Conservation (phyloP, 225 moss, liverwort and hornwort species). For the Asterella californica region DNA sequence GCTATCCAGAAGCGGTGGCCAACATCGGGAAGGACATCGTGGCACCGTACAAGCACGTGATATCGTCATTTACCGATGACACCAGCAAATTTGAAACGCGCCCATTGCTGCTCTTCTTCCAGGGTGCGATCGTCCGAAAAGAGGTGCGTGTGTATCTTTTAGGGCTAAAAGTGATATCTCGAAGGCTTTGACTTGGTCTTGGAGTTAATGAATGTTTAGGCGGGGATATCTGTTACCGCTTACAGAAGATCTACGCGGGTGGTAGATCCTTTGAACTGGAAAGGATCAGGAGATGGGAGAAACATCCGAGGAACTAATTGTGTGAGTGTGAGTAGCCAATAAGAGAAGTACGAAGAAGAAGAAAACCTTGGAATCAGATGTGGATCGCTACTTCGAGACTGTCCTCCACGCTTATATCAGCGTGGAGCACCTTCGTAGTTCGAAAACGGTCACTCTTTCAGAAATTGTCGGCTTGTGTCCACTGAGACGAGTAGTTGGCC, state of each 20-base stretch:
- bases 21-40: conserved; percentile 53
- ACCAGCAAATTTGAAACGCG: conserved; percentile 34
- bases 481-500: not conserved
- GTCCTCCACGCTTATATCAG: too few species aligned
- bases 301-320: not conserved
- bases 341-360: not conserved
- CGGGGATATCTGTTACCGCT: not conserved
- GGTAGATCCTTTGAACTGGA: too few species aligned
- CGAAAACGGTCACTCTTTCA: too few species aligned
- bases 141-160: conserved; percentile 20
- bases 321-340: not conserved
- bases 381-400: not conserved
- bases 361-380: not conserved
- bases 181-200: not conserved
- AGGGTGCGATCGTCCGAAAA: conserved; percentile 58
- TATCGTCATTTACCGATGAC: conserved; percentile 26
- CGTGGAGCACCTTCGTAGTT: not conserved
- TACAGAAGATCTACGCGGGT: not conserved
- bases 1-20: conserved; percentile 35
- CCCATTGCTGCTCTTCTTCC: conserved; percentile 57
- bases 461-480: not conserved
- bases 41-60: conserved; percentile 60
- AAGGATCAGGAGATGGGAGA: too few species aligned
- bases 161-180: not conserved
- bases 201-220: not conserved